Conservation (phyloP, 306 rosid species). For the Cyclanthera cordifolia region DNA sequence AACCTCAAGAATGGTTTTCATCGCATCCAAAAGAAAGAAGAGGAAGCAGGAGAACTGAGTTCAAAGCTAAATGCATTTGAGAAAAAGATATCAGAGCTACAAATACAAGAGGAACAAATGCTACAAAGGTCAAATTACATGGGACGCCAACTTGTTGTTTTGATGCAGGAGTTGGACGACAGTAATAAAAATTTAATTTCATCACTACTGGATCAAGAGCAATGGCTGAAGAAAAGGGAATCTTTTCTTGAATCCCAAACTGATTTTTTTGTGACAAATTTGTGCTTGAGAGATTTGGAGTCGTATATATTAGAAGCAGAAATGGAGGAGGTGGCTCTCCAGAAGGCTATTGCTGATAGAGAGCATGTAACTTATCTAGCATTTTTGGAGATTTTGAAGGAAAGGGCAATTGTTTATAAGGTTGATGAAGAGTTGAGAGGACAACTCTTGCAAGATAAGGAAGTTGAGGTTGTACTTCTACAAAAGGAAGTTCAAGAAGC, state of each 20-base stretch:
- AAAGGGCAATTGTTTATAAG: slow-evolving; percentile 32
- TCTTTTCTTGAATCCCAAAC: slow-evolving; percentile 42
- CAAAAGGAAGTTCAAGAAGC: slow-evolving; percentile 26
- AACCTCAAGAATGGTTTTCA: slow-evolving; percentile 70
- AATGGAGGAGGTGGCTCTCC: slow-evolving; percentile 31
- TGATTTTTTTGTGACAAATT: slow-evolving; percentile 39
- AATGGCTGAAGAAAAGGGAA: slow-evolving; percentile 34
- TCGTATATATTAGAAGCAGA: slow-evolving; percentile 43
- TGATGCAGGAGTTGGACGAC: slow-evolving; percentile 60
- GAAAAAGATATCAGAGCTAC: slow-evolving; percentile 55
- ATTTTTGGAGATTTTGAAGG: slow-evolving; percentile 41
- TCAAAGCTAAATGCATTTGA: slow-evolving; percentile 47
- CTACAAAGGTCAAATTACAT: slow-evolving; percentile 64
- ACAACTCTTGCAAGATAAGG: slow-evolving; percentile 36
- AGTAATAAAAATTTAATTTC: slow-evolving; percentile 36
- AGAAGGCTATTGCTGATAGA: slow-evolving; percentile 36
- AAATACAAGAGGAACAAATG: slow-evolving; percentile 77
- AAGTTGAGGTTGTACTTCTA: slow-evolving; percentile 35
- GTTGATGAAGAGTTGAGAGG: slow-evolving; percentile 39
- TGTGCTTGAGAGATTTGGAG: slow-evolving; percentile 58
- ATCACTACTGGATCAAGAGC: slow-evolving; percentile 55
- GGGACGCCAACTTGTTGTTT: slow-evolving; percentile 61
- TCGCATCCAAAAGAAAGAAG: slow-evolving; percentile 63
- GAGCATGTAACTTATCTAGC: slow-evolving; percentile 21
- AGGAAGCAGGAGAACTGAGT: slow-evolving; percentile 53